Conservation (phyloP, 306 rosid genomes). For the Purshia tridentata region DNA sequence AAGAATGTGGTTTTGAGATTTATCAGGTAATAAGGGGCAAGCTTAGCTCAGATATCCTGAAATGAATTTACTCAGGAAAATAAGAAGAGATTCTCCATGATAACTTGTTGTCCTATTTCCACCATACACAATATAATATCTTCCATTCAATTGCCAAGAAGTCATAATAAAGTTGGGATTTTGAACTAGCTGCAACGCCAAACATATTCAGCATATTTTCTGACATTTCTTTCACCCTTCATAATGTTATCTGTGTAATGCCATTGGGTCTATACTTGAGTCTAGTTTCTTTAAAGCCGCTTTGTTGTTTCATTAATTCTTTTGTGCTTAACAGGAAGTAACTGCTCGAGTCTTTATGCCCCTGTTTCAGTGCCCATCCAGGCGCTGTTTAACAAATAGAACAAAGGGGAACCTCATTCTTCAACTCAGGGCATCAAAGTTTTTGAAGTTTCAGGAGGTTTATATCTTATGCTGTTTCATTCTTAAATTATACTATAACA, state of each 20-base stretch:
- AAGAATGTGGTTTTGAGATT: conserved; percentile 98
- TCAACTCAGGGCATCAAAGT: conserved; percentile 95
- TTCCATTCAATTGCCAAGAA: not conserved
- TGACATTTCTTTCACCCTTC: not conserved
- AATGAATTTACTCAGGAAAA: not conserved
- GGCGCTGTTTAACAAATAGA: conserved; percentile 62
- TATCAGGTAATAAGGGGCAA: conserved; percentile 67
- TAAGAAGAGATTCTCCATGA: not conserved
- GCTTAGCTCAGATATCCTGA: not conserved
- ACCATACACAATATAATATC: conserved; percentile 12
- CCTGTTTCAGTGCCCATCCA: conserved; percentile 83
- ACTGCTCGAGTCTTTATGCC: conserved; percentile 98
- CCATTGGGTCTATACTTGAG: not conserved
- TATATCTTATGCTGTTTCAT: conserved; percentile 15
- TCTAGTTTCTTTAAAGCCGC: conserved; percentile 10
- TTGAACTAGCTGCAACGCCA: not conserved
- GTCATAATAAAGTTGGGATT: not conserved
- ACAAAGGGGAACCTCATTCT: conserved; percentile 81
- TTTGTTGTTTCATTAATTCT: conserved; percentile 16
- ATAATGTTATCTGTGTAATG: conserved; percentile 1
- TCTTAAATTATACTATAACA: conserved; percentile 8
- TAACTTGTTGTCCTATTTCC: not conserved
- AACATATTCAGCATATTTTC: not conserved
- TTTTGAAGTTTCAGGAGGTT: conserved; percentile 98
- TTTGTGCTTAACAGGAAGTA: conserved; percentile 69